Evolutionary conservation across 371 early-diverging fungal species (phyloP), one percentile per base, ranked within the genome.

Genomic region (Dichotomocladium elegans): DNA sequence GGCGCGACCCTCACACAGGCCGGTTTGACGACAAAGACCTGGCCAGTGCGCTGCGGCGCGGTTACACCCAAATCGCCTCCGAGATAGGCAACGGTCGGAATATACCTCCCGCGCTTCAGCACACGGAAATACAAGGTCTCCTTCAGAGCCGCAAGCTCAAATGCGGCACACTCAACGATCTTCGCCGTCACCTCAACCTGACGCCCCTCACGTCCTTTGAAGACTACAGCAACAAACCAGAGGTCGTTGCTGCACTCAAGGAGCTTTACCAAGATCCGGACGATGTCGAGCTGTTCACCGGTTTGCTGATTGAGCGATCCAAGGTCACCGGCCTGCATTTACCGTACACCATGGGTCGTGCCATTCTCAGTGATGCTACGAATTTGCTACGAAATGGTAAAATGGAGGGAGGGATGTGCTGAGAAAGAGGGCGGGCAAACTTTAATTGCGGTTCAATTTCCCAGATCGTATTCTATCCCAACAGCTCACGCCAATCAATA

Each of bases 371-470:
- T 27, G 80, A 81, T 60, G 81, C 80, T 24, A 57, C 70, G n/a
- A 81, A 81, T 27, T 52, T 81, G 10, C 25, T 79, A 17, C 57
- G 74, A 30, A 81, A 81, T 41, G 81, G 80, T 71, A 69, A 55
- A n/a, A n/a, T n/a, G n/a, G n/a, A n/a, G n/a, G 35, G 50, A 41
- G 24, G 27, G 15, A 19, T 34, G 12, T 15, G 3, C n/a, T n/a
- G n/a, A n/a, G n/a, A n/a, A n/a, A n/a, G n/a, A n/a, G n/a, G n/a
- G n/a, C n/a, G n/a, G n/a, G n/a, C n/a, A n/a, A n/a, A n/a, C n/a
- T n/a, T n/a, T n/a, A n/a, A n/a, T n/a, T n/a, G n/a, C n/a, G n/a
- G n/a, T n/a, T n/a, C n/a, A n/a, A n/a, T n/a, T n/a, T n/a, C n/a
- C n/a, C 34, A 61, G 61, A 61, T 56, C 61, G 61, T 15, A 48